A percentile compares a stretch with the other conserved stretches of the same genome.
phyloP scores from a whole-genome alignment of 2,329 filamentous ascomycete species.

The Xylaria sp. region DNA sequence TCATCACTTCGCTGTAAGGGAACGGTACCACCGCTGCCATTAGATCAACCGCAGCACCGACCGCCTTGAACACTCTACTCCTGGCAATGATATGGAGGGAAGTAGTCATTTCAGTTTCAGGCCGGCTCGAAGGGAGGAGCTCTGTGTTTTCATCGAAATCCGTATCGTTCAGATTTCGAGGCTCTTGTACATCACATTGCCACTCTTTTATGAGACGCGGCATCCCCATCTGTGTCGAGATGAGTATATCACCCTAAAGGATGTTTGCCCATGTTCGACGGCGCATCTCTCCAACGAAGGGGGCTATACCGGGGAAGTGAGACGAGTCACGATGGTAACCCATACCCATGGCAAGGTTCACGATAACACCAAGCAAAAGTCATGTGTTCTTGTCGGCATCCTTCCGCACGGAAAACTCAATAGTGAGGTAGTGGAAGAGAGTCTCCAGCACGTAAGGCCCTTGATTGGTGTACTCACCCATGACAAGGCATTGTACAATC shows the following conservation, averaged over 20 bases:
- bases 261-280: conserved; percentile 55
- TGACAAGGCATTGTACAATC: conserved; percentile 63
- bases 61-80: conserved; percentile 51
- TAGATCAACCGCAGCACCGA: conserved; percentile 22
- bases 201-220: conserved; percentile 59
- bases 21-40: conserved; percentile 9
- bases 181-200: conserved; percentile 60
- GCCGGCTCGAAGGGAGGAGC: conserved; percentile 57
- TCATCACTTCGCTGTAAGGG: conserved; percentile 36
- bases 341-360: conserved; percentile 64
- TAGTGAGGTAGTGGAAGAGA: conserved; percentile 61
- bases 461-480: conserved; percentile 62
- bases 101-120: conserved; percentile 60
- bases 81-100: conserved; percentile 63
- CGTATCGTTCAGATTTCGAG: conserved; percentile 64
- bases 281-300: conserved; percentile 59
- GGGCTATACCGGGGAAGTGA: conserved; percentile 49
- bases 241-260: conserved; percentile 60
- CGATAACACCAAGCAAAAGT: conserved; percentile 60
- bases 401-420: conserved; percentile 61
- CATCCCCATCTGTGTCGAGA: conserved; percentile 62
- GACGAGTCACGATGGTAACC: conserved; percentile 62
- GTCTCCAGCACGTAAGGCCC: conserved; percentile 63
- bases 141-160: conserved; percentile 62
- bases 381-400: conserved; percentile 63